Evolutionary conservation across 2,329 filamentous ascomycete genomes (phyloP).

Genomic region (Parascedosporium putredinis): DNA sequence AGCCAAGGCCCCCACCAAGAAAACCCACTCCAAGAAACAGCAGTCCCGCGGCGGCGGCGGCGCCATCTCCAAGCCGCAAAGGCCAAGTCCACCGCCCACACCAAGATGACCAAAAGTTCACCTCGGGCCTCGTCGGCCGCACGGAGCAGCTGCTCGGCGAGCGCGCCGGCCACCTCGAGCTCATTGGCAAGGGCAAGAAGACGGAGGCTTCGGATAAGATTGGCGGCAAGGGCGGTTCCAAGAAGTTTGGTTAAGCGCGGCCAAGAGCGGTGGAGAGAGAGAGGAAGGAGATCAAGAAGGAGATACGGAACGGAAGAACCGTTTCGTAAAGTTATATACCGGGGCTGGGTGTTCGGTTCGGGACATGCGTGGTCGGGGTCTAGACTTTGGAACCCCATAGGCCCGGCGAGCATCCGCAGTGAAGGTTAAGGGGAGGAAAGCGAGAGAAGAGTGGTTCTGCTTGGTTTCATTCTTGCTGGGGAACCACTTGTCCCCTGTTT

Average conservation of each 20-base stretch:
- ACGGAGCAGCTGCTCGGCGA: slow-evolving; percentile 50
- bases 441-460: no score
- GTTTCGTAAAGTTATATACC: no score
- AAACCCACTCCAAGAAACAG: slow-evolving; percentile 24
- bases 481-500: no score
- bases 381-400: no score
- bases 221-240: slow-evolving; percentile 33
- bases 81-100: slow-evolving; percentile 27
- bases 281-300: background rate
- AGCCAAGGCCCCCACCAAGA: slow-evolving; percentile 27
- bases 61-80: slow-evolving; percentile 38
- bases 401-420: no score
- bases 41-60: slow-evolving; percentile 23
- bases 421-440: no score
- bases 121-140: slow-evolving; percentile 40
- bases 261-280: no score
- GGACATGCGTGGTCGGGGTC: no score
- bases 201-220: slow-evolving; percentile 19
- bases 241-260: slow-evolving; percentile 45
- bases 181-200: slow-evolving; percentile 48
- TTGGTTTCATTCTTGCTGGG: no score
- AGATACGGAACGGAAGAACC: background rate
- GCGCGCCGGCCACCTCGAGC: slow-evolving; percentile 47
- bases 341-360: no score
- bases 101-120: slow-evolving; percentile 45